phyloP scores from a whole-genome alignment of 495 filamentous ascomycete species.

The Penicillium soppii region DNA sequence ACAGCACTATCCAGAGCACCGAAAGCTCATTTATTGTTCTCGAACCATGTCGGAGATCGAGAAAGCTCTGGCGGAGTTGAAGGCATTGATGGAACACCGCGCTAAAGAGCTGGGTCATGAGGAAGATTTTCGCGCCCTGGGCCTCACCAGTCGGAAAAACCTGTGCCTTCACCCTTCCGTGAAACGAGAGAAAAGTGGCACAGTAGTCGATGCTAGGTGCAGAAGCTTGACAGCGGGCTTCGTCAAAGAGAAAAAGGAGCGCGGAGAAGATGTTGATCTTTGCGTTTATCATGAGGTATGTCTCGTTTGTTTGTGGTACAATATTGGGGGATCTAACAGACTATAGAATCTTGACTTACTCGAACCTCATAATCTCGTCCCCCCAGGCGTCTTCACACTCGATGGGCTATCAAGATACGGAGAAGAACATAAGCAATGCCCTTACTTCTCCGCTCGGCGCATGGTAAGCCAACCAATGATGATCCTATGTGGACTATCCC shows the following conservation, averaged over 20 bases:
- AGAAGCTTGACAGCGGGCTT: slow-evolving; percentile 95
- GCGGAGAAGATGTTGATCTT: slow-evolving; percentile 88
- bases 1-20: slow-evolving; percentile 81
- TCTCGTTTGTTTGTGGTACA: neutral
- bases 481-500: neutral
- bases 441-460: slow-evolving; percentile 90
- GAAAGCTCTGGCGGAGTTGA: slow-evolving; percentile 91
- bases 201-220: slow-evolving; percentile 90
- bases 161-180: slow-evolving; percentile 94
- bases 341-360: slow-evolving; percentile 84
- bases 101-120: slow-evolving; percentile 78
- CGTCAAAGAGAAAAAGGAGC: slow-evolving; percentile 92
- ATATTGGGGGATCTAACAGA: slow-evolving; percentile 15
- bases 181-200: slow-evolving; percentile 90
- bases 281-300: slow-evolving; percentile 92
- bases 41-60: slow-evolving; percentile 69
- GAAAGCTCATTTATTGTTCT: slow-evolving; percentile 98
- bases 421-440: slow-evolving; percentile 93
- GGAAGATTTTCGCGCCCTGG: slow-evolving; percentile 91
- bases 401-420: slow-evolving; percentile 84
- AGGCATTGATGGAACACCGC: slow-evolving; percentile 91
- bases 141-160: slow-evolving; percentile 95
- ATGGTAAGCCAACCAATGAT: slow-evolving; percentile 64
- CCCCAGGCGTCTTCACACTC: slow-evolving; percentile 93
- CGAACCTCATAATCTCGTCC: slow-evolving; percentile 90